Evolutionary conservation across 2,329 filamentous ascomycete species (phyloP), one percentile per base, ranked within the genome.

Genomic region (Colletotrichum spaethianum): DNA sequence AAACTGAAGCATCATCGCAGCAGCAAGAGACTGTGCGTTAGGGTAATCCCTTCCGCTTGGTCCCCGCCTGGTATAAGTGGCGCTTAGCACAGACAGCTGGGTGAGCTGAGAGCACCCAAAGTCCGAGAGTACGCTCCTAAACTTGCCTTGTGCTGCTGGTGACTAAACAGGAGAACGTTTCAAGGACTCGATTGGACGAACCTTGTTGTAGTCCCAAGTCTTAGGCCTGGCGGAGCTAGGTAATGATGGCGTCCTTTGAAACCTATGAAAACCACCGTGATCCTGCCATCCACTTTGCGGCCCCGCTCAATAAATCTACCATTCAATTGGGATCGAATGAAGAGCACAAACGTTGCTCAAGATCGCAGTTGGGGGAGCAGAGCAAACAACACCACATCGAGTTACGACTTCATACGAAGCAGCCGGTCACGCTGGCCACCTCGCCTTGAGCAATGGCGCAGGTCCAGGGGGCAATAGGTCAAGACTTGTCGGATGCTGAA

Each of bases 401-500:
- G 23, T 36, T 31, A 26, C 16, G 14, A 50, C 3, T 3, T 1
- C n/a, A 5, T 12, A 26, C 31, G 18, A 26, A 26, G n/a, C 14
- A 50, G 28, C 44, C n/a, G n/a, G 44, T n/a, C 59, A 28, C 23
- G 23, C 61, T 33, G 61, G 26, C 48, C 23, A 28, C 48, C 33
- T 63, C 48, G 48, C 46, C 26, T 31, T 12, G 44, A 31, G 40
- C 20, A 33, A 70, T 70, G 68, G 63, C 68, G 63, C 68, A 71
- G 63, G 63, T 71, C 20, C 63, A 71, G 16, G 68, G 68, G 33
- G 68, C 68, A 7, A 62, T 71, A n/a, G 56, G 68, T 1, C 28
- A 61, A 7, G 18, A 56, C 31, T 28, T 71, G 48, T 40, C 68
- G 4, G 23, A 61, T 2, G 48, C 40, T 5, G 63, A 71, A 31